Evolutionary conservation across 441 rosid genomes (phyloP).

Genomic region (Breynia disticha): DNA sequence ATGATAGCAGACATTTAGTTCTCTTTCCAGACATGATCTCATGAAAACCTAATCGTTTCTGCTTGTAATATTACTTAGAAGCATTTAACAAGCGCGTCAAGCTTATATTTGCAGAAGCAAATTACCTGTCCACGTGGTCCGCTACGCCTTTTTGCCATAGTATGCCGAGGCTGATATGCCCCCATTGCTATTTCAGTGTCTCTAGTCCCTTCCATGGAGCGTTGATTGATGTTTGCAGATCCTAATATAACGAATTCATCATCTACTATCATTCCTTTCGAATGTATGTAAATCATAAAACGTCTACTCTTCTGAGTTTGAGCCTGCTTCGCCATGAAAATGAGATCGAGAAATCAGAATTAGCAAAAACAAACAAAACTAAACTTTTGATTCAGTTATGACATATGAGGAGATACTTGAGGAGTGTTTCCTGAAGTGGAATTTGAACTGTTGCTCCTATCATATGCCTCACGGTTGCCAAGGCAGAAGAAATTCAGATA

Average conservation of each 20-base stretch:
- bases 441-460: conserved; percentile 17
- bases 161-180: conserved; percentile 84
- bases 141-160: conserved; percentile 41
- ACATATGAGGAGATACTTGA: conserved; percentile 39
- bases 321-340: conserved; percentile 29
- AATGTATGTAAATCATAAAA: conserved; percentile 92
- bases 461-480: conserved; percentile 65
- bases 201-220: conserved; percentile 91
- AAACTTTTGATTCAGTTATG: neutral
- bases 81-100: too few relatives aligned
- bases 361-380: neutral
- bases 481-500: conserved; percentile 89
- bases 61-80: too few relatives aligned
- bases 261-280: conserved; percentile 91
- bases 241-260: conserved; percentile 83
- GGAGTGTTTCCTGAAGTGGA: conserved; percentile 44
- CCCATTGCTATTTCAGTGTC: conserved; percentile 99
- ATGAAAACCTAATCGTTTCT: neutral
- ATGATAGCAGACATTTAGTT: neutral
- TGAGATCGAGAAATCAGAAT: neutral
- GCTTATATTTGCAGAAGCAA: neutral
- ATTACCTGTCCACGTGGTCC: conserved; percentile 75
- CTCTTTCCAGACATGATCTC: neutral
- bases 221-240: conserved; percentile 91
- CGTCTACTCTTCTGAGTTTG: conserved; percentile 49